Conservation (phyloP, 768 basidiomycete genomes). For the Candolleomyces aberdarensis region DNA sequence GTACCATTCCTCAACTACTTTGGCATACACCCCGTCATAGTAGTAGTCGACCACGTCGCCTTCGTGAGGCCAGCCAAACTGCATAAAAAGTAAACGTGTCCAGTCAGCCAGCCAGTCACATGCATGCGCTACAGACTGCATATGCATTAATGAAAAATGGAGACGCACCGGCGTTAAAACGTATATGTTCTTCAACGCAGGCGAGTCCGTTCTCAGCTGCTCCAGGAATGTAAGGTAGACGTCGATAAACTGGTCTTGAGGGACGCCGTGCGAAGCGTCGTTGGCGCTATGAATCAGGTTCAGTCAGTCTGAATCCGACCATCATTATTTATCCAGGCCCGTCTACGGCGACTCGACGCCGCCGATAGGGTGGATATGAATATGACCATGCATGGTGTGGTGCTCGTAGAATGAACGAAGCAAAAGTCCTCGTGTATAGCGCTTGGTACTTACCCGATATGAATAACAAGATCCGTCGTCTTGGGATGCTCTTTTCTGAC, state of each 20-base stretch:
- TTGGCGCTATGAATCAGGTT: slow-evolving; percentile 38
- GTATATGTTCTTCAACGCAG: slow-evolving; percentile 41
- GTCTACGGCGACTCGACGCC: no score
- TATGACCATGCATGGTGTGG: no score
- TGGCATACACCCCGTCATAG: background rate
- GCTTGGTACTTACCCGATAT: slow-evolving; percentile 55
- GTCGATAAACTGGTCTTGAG: slow-evolving; percentile 39
- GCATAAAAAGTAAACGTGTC: background rate
- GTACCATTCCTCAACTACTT: slow-evolving; percentile 1
- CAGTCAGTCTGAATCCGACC: no score
- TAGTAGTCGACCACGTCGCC: background rate
- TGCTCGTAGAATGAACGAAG: no score
- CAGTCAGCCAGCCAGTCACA: no score
- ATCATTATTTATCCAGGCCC: no score
- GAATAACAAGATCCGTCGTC: slow-evolving; percentile 53
- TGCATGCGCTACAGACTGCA: background rate
- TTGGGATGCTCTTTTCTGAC: slow-evolving; percentile 44
- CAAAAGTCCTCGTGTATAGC: slow-evolving; percentile 5
- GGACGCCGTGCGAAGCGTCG: slow-evolving; percentile 50
- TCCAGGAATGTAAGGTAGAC: slow-evolving; percentile 46
- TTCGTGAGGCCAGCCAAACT: slow-evolving; percentile 4
- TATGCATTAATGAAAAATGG: no score
- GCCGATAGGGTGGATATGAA: no score
- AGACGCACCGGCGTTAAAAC: slow-evolving; percentile 49
- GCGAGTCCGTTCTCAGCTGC: slow-evolving; percentile 37